Base-by-base conservation (phyloP, 129 eudicot species). In the Gnaphalium uliginosum region DNA sequence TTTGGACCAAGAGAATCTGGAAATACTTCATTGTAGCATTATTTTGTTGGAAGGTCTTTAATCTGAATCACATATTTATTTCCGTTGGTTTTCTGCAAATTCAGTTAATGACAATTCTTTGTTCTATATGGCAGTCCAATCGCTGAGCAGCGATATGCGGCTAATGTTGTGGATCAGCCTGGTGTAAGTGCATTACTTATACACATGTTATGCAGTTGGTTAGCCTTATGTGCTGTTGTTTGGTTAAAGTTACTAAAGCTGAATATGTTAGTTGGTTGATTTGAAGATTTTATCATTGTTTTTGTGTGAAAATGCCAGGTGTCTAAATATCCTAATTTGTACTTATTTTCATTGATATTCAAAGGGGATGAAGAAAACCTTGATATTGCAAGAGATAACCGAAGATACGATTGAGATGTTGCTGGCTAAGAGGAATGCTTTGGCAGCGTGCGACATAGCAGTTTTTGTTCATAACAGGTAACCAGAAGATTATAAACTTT, bases 1-100 rank as follows among this genome's bases (percentile, higher is more conserved):
- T 93, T 93, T 83, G 97, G 96, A 69, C 97, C 98, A 48, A 87
- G 84, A 79, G 87, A 81, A 65, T 86, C 97, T 3, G 97, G 98
- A 65, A 93, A 93, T 68, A 77, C 97, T 5, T 86, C 92, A 23
- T 66, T 90, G 67, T 78, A 88, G 75, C 81, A 88, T 85, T 81
- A 97, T 25, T 87, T 86, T 78, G 82, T 88, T 80, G 91, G 91
- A 87, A 90, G 98, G 98, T 93, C 6, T 63, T 21, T 76, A 70
- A 58, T 39, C 61, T 56, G 27, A 76, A 64, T 30, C 46, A 41
- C 26, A 48, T 30, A 19, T 24, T 23, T 65, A 29, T 37, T 72
- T 39, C 46, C 4, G 46, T 9, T 39, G 46, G 3, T 37, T 37
- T 37, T 13, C 46, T 37, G 3, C 11, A 8, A 37, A 8, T 37